A percentile compares a stretch with the other conserved stretches of the same genome.
These are phyloP conservation scores for Boletus sensibilis DNA, from an alignment of 768 basidiomycete genomes.

Conservation along the genomic window DNA sequence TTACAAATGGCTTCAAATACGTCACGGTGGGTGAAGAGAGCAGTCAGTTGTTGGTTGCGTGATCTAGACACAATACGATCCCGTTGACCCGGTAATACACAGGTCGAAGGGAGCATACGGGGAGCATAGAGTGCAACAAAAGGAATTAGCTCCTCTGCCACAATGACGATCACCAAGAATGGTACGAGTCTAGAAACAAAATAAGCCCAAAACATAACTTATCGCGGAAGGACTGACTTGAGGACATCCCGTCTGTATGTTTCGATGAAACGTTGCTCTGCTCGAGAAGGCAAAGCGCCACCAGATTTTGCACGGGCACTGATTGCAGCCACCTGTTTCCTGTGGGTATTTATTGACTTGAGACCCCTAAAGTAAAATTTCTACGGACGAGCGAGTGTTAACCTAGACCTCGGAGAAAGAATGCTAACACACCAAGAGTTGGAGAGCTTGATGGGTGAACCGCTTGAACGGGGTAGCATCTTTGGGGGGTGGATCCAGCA, in stretches of 20 bases:
- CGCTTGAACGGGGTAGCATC: constrained; percentile 56
- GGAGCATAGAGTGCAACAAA: constrained; percentile 85
- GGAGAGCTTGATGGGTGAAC: constrained; percentile 47
- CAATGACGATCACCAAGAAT: constrained; percentile 68
- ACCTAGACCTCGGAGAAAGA: not conserved
- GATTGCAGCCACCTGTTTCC: constrained; percentile 54
- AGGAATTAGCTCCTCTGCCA: constrained; percentile 81
- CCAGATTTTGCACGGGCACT: constrained; percentile 54
- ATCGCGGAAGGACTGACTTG: constrained; percentile 48
- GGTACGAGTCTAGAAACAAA: constrained; percentile 56
- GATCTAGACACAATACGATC: constrained; percentile 58
- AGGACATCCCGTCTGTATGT: constrained; percentile 65
- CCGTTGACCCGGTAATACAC: constrained; percentile 78
- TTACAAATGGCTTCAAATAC: constrained; percentile 36
- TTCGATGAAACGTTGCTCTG: constrained; percentile 66
- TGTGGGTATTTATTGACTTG: constrained; percentile 66
- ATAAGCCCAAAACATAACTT: constrained; percentile 7
- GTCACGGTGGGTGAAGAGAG: constrained; percentile 37
- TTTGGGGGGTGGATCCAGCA: constrained; percentile 62
- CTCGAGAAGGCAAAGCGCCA: constrained; percentile 61
- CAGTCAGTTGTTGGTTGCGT: constrained; percentile 44
- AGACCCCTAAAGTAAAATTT: constrained; percentile 85
- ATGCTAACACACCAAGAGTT: constrained; percentile 41
- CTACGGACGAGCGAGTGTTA: constrained; percentile 31
- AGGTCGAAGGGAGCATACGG: constrained; percentile 81